A percentile compares a stretch with the other conserved stretches of the same genome.
Conservation (phyloP, 768 basidiomycete species). For the Hydnomerulius pinastri region DNA sequence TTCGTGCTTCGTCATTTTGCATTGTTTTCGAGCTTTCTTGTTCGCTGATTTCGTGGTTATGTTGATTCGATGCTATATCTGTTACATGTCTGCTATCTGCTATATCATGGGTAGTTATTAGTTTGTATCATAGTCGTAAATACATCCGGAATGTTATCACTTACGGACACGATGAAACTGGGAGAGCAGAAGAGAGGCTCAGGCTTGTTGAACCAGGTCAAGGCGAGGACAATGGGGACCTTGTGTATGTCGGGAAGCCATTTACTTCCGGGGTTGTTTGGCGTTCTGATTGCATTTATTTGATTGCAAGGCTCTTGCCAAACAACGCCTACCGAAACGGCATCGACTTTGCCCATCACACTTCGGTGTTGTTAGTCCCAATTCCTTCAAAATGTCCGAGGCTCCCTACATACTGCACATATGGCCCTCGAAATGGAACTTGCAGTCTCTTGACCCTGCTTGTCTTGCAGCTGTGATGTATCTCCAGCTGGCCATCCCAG, state of each 20-base stretch:
- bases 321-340: constrained; percentile 8
- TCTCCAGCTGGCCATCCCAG: constrained; percentile 68
- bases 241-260: neutral
- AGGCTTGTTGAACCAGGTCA: neutral
- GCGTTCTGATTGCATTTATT: constrained; percentile 18
- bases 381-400: constrained; percentile 24
- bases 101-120: constrained; percentile 3
- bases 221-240: neutral
- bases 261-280: constrained; percentile 5
- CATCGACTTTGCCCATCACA: constrained; percentile 1
- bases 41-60: neutral
- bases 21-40: constrained; percentile 1
- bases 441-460: constrained; percentile 67
- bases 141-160: constrained; percentile 6
- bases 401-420: constrained; percentile 47
- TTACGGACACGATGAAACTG: neutral
- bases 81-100: neutral
- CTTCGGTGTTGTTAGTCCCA: no score
- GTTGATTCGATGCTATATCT: neutral
- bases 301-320: constrained; percentile 7
- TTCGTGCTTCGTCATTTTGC: constrained; percentile 1
- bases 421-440: constrained; percentile 68
- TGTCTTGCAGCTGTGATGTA: constrained; percentile 68
- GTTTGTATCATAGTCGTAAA: constrained; percentile 12
- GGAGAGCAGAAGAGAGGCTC: neutral